Evolutionary conservation across 805 yeast species (phyloP).

Genomic region (Lachancea meyersii): DNA sequence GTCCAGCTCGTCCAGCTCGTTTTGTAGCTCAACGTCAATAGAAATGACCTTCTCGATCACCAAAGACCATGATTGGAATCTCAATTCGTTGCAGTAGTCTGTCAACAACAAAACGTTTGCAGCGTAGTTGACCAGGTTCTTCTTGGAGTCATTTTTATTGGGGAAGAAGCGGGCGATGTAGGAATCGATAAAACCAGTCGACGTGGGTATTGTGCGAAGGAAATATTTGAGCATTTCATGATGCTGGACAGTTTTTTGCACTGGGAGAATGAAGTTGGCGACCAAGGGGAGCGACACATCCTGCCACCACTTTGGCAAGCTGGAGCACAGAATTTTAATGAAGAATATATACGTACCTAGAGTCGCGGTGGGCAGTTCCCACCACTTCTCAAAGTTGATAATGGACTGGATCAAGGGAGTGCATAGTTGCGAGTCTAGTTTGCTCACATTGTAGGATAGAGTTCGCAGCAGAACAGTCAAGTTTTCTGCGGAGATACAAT

Average conservation of each 20-base stretch:
- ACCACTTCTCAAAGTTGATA: conserved; percentile 57
- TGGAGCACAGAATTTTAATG: conserved; percentile 69
- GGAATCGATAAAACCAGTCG: conserved; percentile 56
- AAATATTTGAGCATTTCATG: conserved; percentile 64
- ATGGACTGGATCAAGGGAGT: conserved; percentile 53
- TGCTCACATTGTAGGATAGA: conserved; percentile 58
- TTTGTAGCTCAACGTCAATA: conserved; percentile 87
- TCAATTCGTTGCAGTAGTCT: conserved; percentile 70
- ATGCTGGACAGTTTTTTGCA: conserved; percentile 39
- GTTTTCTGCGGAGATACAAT: conserved; percentile 48
- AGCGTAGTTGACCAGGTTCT: conserved; percentile 55
- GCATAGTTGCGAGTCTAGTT: conserved; percentile 50
- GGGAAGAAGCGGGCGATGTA: conserved; percentile 64
- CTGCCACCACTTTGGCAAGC: conserved; percentile 84
- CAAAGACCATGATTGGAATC: conserved; percentile 70
- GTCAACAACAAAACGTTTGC: conserved; percentile 54
- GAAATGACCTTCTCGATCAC: conserved; percentile 75
- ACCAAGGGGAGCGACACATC: conserved; percentile 72
- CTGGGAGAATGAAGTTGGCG: conserved; percentile 44
- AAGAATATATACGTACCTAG: conserved; percentile 60
- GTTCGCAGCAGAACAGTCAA: conserved; percentile 50
- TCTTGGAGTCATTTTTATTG: conserved; percentile 59
- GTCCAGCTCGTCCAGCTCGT: conserved; percentile 78
- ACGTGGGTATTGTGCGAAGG: conserved; percentile 72
- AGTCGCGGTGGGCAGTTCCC: conserved; percentile 40